Conservation (phyloP, 306 rosid genomes). For the Medicago truncatula region DNA sequence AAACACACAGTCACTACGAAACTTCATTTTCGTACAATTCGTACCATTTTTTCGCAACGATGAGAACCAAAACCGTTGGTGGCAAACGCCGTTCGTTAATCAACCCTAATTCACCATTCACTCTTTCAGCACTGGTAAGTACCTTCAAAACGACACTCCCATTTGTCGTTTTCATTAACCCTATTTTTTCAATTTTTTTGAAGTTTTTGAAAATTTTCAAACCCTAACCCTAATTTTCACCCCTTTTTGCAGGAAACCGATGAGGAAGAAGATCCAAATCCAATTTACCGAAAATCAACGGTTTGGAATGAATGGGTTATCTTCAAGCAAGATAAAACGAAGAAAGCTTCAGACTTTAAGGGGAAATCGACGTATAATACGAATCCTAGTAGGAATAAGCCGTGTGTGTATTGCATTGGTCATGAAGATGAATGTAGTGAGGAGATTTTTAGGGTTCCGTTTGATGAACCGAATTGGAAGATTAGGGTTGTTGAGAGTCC, state of each 20-base stretch:
- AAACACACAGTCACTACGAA: too few relatives aligned
- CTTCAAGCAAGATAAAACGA: slow-evolving; percentile 65
- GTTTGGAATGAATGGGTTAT: slow-evolving; percentile 68
- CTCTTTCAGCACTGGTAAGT: too few relatives aligned
- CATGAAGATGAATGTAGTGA: slow-evolving; percentile 68
- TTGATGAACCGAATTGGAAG: slow-evolving; percentile 58
- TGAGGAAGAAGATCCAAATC: slow-evolving; percentile 32
- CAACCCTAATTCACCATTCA: too few relatives aligned
- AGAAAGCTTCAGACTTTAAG: slow-evolving; percentile 67
- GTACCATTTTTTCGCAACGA: too few relatives aligned
- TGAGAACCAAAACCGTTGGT: too few relatives aligned
- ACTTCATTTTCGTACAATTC: too few relatives aligned
- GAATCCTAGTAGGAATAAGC: slow-evolving; percentile 30
- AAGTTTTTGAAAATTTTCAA: too few relatives aligned
- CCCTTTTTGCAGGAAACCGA: neutral
- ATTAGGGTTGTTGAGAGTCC: slow-evolving; percentile 72
- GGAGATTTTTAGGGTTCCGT: slow-evolving; percentile 71
- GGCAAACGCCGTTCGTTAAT: too few relatives aligned
- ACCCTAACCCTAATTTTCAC: neutral
- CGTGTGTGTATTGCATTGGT: slow-evolving; percentile 76
- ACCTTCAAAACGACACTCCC: neutral
- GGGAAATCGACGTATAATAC: slow-evolving; percentile 51
- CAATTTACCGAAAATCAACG: slow-evolving; percentile 58
- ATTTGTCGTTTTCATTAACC: too few relatives aligned
- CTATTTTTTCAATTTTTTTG: too few relatives aligned